phyloP scores from a whole-genome alignment of 208 protist species.

The Wallacemonas sp. region DNA sequence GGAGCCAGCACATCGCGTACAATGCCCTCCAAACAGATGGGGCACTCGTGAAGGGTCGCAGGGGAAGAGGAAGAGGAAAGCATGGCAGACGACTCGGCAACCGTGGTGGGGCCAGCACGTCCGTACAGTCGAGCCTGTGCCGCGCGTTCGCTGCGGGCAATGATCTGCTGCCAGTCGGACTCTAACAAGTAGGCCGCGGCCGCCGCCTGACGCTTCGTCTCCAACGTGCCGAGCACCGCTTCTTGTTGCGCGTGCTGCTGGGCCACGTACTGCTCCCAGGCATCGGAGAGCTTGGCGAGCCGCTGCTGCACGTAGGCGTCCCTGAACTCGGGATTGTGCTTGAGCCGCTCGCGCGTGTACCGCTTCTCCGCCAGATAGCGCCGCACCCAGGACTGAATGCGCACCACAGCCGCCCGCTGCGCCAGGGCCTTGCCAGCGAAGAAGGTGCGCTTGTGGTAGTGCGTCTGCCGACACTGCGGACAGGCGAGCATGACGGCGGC shows the following conservation, averaged over 20 bases:
- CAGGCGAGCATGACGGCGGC: slow-evolving; percentile 49
- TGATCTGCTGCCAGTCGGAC: slow-evolving; percentile 51
- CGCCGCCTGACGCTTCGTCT: slow-evolving; percentile 52
- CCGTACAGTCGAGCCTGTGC: neutral
- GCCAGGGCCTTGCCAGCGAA: slow-evolving; percentile 79
- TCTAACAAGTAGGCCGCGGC: slow-evolving; percentile 52
- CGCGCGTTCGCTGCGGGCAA: neutral
- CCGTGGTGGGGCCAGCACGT: neutral
- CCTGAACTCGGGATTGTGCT: slow-evolving; percentile 55
- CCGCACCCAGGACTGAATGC: slow-evolving; percentile 70
- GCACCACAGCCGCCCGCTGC: slow-evolving; percentile 77
- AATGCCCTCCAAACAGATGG: slow-evolving; percentile 66
- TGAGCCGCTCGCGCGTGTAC: slow-evolving; percentile 58
- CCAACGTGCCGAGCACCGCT: slow-evolving; percentile 37
- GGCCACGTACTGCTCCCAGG: slow-evolving; percentile 53
- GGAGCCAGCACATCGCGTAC: slow-evolving; percentile 12
- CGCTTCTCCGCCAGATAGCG: slow-evolving; percentile 59
- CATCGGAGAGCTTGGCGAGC: slow-evolving; percentile 58
- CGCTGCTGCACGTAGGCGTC: slow-evolving; percentile 56
- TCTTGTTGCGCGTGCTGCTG: slow-evolving; percentile 40
- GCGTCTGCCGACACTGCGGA: slow-evolving; percentile 74
- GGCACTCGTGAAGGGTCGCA: slow-evolving; percentile 25
- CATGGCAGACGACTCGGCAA: neutral
- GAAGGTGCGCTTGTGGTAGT: slow-evolving; percentile 85
- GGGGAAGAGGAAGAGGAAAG: neutral